Base-by-base conservation (phyloP, 2,329 filamentous ascomycete species). In the Aphanoascus verrucosus region DNA sequence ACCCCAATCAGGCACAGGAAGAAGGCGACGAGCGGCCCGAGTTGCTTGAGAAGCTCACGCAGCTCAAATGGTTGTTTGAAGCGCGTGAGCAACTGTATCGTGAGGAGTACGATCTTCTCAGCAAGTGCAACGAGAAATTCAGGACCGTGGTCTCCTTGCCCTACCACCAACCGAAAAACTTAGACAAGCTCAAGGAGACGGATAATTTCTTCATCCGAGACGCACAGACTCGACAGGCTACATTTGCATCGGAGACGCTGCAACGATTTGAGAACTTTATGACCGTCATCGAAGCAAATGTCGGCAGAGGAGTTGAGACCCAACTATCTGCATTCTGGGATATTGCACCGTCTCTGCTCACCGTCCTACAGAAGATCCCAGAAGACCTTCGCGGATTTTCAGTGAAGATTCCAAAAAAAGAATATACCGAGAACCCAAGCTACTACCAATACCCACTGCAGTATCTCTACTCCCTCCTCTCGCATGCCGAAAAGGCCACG, bases 291-390 rank as follows among this genome's bases (percentile, higher is more conserved):
- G 88, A 95, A 65, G 78, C 83, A 61, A 93, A 93, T 53, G 90
- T 95, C 19, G 82, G 83, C 17, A 83, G 87, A 8, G 93, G 91
- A 14, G 88, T 97, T 9, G 89, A 96, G 66, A 81, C 88, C 53
- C 93, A 97, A 69, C 78, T 96, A 1, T 90, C 85, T 8, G 90
- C 91, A 0, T 98, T 97, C 67, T 98, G 93, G 93, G 93, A 98
- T 65, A 94, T 97, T 62, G 91, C 90, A 1, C 93, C 93, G 2
- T 82, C 84, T 2, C 77, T 98, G 0, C 77, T 85, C 23, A 78
- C 83, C 14, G 75, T 97, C 45, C 78, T 94, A 9, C 86, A 94
- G 56, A 85, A 86, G 62, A 83, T 96, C 19, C 90, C 89, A 0
- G 66, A 70, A 1, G 61, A 70, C 20, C 65, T 79, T 23, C 61